Percentiles rank a stretch among this genome's conserved stretches.
phyloP scores from a whole-genome alignment of 2,329 filamentous ascomycete genomes.

The Nemania sp. region DNA sequence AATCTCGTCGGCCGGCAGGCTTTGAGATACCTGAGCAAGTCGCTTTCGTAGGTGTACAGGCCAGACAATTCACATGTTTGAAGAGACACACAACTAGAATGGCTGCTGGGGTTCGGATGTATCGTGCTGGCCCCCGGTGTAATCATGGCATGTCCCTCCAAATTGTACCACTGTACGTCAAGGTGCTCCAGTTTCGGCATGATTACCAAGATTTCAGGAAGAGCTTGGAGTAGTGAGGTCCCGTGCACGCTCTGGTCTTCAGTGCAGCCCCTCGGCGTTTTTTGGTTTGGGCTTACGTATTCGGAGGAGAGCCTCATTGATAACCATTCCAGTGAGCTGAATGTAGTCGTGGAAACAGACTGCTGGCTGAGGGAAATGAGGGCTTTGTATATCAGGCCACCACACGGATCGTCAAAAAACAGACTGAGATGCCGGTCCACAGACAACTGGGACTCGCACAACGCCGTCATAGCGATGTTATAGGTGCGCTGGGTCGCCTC shows the following conservation, averaged over 20 bases:
- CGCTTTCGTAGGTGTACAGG: background rate
- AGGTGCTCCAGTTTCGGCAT: constrained; percentile 7
- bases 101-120: background rate
- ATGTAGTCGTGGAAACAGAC: background rate
- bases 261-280: too few relatives aligned
- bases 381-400: background rate
- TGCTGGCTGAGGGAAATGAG: background rate
- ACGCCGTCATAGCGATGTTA: background rate
- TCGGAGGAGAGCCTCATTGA: background rate
- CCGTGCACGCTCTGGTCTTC: background rate
- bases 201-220: background rate
- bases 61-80: background rate
- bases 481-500: background rate
- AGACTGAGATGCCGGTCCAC: background rate
- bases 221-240: background rate
- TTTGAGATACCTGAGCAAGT: constrained; percentile 2
- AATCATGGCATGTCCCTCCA: background rate
- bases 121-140: too few relatives aligned
- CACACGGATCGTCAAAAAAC: background rate
- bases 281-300: too few relatives aligned
- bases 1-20: background rate
- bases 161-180: constrained; percentile 8
- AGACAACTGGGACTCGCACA: background rate
- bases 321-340: background rate
- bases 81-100: background rate